phyloP scores from a whole-genome alignment of 305 asterid genomes.

The Fraxinus greggii region DNA sequence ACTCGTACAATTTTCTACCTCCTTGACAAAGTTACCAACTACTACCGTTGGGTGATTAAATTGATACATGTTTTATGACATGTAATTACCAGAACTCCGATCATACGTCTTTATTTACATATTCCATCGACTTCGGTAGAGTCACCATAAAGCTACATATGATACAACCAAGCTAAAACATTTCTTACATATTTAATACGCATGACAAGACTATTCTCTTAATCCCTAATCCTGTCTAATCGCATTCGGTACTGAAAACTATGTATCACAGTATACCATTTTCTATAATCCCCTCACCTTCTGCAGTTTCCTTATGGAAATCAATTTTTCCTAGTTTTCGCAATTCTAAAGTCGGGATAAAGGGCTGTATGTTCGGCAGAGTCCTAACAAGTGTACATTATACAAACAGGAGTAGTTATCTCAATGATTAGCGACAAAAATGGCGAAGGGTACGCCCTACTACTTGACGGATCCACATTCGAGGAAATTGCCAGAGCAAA shows the following conservation, averaged over 20 bases:
- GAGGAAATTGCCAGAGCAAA: slow-evolving; percentile 90
- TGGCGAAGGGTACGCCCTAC: slow-evolving; percentile 83
- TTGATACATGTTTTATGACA: background rate
- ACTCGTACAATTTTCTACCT: background rate
- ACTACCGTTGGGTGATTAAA: background rate
- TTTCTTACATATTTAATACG: background rate
- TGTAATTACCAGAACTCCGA: background rate
- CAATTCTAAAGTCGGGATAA: background rate
- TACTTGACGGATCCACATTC: slow-evolving; percentile 78
- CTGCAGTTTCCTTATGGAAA: background rate
- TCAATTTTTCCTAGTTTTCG: background rate
- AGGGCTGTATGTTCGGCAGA: background rate
- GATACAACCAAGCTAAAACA: background rate
- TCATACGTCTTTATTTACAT: background rate
- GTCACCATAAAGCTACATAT: background rate
- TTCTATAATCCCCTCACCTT: background rate
- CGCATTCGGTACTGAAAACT: background rate
- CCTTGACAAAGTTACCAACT: background rate
- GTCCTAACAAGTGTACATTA: background rate
- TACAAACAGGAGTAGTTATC: slow-evolving; percentile 70
- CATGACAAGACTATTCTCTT: background rate
- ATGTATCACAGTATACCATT: background rate
- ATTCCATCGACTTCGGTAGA: background rate
- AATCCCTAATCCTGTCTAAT: background rate
- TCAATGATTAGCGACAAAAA: slow-evolving; percentile 74